Evolutionary conservation across 345 rosid species (phyloP).

Genomic region (Citrus maxima): DNA sequence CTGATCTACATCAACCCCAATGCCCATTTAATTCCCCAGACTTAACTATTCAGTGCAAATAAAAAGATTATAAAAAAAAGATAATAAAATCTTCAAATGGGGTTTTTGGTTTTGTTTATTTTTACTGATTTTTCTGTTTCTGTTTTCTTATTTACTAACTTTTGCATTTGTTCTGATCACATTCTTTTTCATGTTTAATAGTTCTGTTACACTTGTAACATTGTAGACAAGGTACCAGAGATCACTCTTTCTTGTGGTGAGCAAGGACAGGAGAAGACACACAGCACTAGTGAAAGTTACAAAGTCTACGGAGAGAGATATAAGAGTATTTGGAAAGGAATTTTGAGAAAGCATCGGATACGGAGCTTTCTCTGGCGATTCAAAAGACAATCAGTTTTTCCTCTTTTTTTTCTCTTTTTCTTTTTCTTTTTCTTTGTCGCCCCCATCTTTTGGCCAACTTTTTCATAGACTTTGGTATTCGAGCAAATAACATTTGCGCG

Average conservation of each 20-base stretch:
- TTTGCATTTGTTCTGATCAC: slow-evolving; percentile 11
- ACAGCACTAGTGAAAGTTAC: neutral
- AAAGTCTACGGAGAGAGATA: neutral
- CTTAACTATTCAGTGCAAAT: neutral
- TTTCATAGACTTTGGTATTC: slow-evolving; percentile 6
- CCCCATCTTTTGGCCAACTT: neutral
- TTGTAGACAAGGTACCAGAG: neutral
- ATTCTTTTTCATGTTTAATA: slow-evolving; percentile 6
- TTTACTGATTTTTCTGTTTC: no score
- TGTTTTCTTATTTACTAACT: neutral
- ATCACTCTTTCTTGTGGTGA: neutral
- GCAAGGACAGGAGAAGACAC: neutral
- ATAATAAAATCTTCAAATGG: neutral
- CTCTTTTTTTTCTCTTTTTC: neutral
- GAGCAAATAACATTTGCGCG: neutral
- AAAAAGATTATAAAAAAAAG: neutral
- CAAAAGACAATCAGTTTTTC: neutral
- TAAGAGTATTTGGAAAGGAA: neutral
- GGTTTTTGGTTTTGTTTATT: neutral
- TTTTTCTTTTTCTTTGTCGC: neutral
- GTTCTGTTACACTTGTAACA: slow-evolving; percentile 12
- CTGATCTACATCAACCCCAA: slow-evolving; percentile 21
- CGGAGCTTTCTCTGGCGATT: slow-evolving; percentile 14
- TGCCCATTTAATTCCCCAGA: slow-evolving; percentile 13
- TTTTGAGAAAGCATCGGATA: slow-evolving; percentile 23